Conservation (phyloP, 352 stramenopile species). For the Globisporangium camurandrum region DNA sequence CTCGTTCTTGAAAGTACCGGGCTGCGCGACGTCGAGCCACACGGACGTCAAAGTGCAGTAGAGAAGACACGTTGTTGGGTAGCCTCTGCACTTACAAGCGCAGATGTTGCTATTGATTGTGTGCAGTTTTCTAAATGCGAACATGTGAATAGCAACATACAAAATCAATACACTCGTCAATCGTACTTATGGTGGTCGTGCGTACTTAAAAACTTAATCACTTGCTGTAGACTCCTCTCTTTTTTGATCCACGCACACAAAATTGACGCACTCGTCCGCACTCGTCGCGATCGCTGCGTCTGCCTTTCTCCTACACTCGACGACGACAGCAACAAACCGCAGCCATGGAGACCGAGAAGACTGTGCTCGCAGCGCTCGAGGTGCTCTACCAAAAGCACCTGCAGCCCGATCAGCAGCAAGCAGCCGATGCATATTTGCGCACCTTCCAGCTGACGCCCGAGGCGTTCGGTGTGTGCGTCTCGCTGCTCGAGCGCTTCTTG, state of each 20-base stretch:
- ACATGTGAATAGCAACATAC: too few relatives aligned
- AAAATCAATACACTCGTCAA: not conserved
- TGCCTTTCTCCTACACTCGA: not conserved
- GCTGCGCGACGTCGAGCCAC: constrained; percentile 80
- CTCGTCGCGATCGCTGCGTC: too few relatives aligned
- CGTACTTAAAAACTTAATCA: too few relatives aligned
- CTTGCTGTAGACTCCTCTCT: too few relatives aligned
- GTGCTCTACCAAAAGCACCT: constrained; percentile 56
- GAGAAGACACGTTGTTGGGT: not conserved
- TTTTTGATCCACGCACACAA: too few relatives aligned
- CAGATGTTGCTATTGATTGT: too few relatives aligned
- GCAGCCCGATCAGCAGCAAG: constrained; percentile 44
- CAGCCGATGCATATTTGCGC: constrained; percentile 67
- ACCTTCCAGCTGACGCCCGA: constrained; percentile 74
- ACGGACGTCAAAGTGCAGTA: constrained; percentile 47
- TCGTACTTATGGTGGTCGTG: not conserved
- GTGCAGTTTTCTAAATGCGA: too few relatives aligned
- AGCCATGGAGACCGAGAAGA: constrained; percentile 12
- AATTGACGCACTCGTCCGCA: too few relatives aligned
- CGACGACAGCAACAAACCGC: not conserved
- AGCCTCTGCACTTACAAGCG: too few relatives aligned
- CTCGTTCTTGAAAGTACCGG: constrained; percentile 87
- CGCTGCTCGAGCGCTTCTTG: constrained; percentile 61
- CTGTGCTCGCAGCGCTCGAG: constrained; percentile 40
- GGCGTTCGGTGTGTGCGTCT: constrained; percentile 60